A percentile compares a stretch with the other conserved stretches of the same genome.
Conservation (phyloP, 1,284 basidiomycete species). For the Abortiporus biennis region DNA sequence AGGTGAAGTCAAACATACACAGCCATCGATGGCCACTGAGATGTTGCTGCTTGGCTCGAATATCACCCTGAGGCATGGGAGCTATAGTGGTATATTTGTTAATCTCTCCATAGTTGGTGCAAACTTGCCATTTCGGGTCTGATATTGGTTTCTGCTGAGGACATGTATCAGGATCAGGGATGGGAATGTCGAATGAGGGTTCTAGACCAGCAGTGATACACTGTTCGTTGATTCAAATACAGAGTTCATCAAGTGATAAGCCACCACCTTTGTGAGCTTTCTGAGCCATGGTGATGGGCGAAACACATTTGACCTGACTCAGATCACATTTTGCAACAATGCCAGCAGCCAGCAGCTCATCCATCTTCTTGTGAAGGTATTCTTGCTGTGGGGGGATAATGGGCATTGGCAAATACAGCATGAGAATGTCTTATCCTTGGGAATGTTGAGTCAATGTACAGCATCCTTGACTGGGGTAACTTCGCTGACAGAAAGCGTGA, state of each 20-base stretch:
- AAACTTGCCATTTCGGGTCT: conserved; percentile 27
- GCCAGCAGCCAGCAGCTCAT: conserved; percentile 25
- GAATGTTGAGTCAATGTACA: conserved; percentile 16
- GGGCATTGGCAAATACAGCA: conserved; percentile 12
- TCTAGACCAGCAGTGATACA: conserved; percentile 20
- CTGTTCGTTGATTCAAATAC: conserved; percentile 22
- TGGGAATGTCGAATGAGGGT: conserved; percentile 12
- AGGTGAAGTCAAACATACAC: conserved; percentile 27
- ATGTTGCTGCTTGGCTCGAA: conserved; percentile 26
- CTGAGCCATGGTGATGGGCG: conserved; percentile 23
- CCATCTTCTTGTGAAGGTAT: conserved; percentile 23
- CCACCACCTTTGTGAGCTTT: conserved; percentile 25
- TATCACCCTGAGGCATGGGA: conserved; percentile 31
- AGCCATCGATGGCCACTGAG: conserved; percentile 27
- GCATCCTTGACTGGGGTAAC: conserved; percentile 11
- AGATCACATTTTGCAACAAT: conserved; percentile 23
- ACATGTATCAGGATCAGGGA: no score
- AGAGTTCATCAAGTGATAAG: conserved; percentile 22
- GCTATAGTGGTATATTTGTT: conserved; percentile 29
- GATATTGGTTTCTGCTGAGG: no score
- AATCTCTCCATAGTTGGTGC: conserved; percentile 28
- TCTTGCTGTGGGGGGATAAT: conserved; percentile 23
- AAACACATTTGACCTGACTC: conserved; percentile 22
- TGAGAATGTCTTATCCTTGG: conserved; percentile 8
- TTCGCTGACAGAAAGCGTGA: conserved; percentile 13